These are phyloP conservation scores for Tuber borchii DNA, from an alignment of 495 filamentous ascomycete genomes.

Conservation along the genomic window DNA sequence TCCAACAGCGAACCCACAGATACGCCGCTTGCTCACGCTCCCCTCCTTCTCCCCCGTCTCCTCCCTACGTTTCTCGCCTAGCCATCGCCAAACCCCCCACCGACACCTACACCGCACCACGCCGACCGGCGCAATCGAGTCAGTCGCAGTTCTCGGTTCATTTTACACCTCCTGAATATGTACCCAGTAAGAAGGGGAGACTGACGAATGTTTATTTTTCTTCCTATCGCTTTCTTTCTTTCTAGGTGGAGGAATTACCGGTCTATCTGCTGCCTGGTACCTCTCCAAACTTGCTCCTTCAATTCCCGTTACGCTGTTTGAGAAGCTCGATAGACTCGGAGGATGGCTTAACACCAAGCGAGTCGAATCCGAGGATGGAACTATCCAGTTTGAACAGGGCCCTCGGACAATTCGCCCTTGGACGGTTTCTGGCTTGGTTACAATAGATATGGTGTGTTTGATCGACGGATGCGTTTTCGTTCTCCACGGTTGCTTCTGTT, in stretches of 20 bases:
- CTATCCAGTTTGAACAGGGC: conserved; percentile 75
- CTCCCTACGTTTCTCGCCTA: not conserved
- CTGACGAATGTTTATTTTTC: conserved; percentile 11
- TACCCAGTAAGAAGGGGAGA: not conserved
- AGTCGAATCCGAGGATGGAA: conserved; percentile 48
- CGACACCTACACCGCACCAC: not conserved
- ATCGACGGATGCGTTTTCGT: not conserved
- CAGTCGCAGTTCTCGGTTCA: conserved; percentile 41
- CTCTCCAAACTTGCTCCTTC: conserved; percentile 54
- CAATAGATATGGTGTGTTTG: conserved; percentile 53
- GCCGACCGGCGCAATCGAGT: conserved; percentile 23
- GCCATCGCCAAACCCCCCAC: not conserved
- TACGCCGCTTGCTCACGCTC: not conserved
- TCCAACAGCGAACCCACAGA: not conserved
- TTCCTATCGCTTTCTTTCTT: not conserved
- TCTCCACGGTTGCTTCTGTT: not conserved
- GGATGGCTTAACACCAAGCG: conserved; percentile 75
- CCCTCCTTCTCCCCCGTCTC: not conserved
- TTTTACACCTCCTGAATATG: conserved; percentile 8
- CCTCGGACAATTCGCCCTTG: conserved; percentile 68
- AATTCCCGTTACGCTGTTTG: conserved; percentile 67
- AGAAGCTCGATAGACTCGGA: conserved; percentile 60
- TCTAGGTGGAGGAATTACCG: conserved; percentile 79
- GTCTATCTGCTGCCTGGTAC: conserved; percentile 73
- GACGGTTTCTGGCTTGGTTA: conserved; percentile 46